Percentiles rank a stretch among this genome's conserved stretches.
Evolutionary conservation across 139 green algal species (phyloP).

Genomic region (Closterium sp.): DNA sequence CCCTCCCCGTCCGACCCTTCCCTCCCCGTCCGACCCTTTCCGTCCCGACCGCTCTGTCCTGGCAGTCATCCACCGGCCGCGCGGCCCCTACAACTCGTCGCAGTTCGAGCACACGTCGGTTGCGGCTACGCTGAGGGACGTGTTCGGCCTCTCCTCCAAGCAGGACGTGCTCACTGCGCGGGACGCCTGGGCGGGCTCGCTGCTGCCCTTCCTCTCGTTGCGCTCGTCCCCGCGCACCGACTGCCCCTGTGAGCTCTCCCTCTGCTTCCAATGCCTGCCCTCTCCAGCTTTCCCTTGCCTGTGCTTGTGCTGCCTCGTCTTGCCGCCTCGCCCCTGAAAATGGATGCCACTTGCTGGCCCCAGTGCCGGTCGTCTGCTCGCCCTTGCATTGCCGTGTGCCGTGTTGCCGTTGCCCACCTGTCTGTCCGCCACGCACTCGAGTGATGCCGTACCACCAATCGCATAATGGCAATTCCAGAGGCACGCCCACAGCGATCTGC

Average conservation of each 20-base stretch:
- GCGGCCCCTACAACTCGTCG: constrained; percentile 4
- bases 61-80: constrained; percentile 35
- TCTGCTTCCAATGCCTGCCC: too few species aligned
- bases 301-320: too few species aligned
- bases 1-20: background rate
- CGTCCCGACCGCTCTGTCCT: background rate
- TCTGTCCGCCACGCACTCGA: background rate
- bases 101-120: constrained; percentile 46
- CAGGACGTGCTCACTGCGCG: constrained; percentile 32
- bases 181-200: constrained; percentile 43
- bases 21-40: background rate
- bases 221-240: constrained; percentile 35
- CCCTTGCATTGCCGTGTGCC: too few species aligned
- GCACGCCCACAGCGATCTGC: too few species aligned
- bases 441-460: background rate
- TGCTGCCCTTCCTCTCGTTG: constrained; percentile 29
- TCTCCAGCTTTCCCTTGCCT: too few species aligned
- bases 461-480: too few species aligned
- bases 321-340: too few species aligned
- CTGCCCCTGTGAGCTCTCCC: constrained; percentile 35
- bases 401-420: too few species aligned
- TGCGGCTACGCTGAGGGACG: constrained; percentile 30
- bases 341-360: background rate
- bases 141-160: constrained; percentile 34
- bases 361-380: too few species aligned